Conservation (phyloP, 768 basidiomycete species). For the Agaricus bisporus region DNA sequence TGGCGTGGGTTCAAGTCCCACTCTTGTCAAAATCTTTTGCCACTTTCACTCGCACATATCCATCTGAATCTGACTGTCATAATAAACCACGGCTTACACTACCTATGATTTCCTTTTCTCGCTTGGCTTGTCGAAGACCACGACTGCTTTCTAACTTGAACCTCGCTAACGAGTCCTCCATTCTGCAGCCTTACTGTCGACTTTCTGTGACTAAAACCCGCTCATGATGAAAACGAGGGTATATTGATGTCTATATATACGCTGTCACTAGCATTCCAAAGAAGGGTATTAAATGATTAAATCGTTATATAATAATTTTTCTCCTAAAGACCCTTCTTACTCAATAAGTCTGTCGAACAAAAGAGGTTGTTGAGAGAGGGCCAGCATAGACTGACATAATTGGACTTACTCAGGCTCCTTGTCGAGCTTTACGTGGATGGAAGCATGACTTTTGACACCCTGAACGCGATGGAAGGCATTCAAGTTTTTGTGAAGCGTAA, state of each 20-base stretch:
- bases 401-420: constrained; percentile 43
- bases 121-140: too few species aligned
- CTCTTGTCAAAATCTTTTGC: constrained; percentile 24
- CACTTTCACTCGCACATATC: too few species aligned
- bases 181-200: too few species aligned
- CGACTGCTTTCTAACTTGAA: too few species aligned
- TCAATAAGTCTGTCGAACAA: constrained; percentile 8
- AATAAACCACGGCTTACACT: too few species aligned
- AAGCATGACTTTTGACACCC: constrained; percentile 76
- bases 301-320: not conserved
- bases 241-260: too few species aligned
- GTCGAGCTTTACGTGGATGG: constrained; percentile 62
- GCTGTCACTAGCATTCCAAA: too few species aligned
- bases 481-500: constrained; percentile 97
- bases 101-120: too few species aligned
- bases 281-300: not conserved
- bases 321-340: not conserved
- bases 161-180: too few species aligned
- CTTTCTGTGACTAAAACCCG: too few species aligned
- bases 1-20: constrained; percentile 31
- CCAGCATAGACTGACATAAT: not conserved
- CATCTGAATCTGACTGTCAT: too few species aligned
- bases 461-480: constrained; percentile 92
- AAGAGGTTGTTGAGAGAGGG: not conserved
- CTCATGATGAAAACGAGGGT: too few species aligned